Conservation (phyloP, 495 filamentous ascomycete species). For the Sordaria brevicollis region DNA sequence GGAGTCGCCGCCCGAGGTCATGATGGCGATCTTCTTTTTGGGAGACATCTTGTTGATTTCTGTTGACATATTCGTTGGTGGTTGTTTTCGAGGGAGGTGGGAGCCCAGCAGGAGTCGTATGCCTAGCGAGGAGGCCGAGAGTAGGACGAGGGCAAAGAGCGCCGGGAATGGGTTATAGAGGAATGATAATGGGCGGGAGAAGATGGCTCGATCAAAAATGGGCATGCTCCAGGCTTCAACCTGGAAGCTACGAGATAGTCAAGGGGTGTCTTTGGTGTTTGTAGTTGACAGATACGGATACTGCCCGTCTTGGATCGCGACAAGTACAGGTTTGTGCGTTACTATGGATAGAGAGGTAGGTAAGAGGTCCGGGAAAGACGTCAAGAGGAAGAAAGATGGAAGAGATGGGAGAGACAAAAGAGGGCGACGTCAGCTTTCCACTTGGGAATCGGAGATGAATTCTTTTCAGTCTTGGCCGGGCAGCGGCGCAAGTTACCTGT, state of each 20-base stretch:
- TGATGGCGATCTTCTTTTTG: constrained; percentile 80
- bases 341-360: neutral
- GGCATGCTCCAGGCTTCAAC: constrained; percentile 18
- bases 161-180: constrained; percentile 15
- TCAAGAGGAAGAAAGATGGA: neutral
- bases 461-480: neutral
- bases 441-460: neutral
- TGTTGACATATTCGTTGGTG: neutral
- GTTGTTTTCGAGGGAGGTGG: neutral
- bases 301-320: neutral
- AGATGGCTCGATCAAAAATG: constrained; percentile 7
- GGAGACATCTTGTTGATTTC: constrained; percentile 22
- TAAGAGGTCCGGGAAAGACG: neutral
- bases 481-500: neutral
- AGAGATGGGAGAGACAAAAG: neutral
- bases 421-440: neutral
- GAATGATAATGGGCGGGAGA: constrained; percentile 13
- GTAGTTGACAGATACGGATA: neutral
- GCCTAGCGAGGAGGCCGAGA: constrained; percentile 11
- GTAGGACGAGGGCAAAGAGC: constrained; percentile 12
- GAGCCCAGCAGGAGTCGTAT: constrained; percentile 5
- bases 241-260: constrained; percentile 4
- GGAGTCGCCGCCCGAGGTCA: constrained; percentile 96
- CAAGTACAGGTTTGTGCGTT: neutral
- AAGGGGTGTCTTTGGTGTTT: neutral